Evolutionary conservation across 768 basidiomycete genomes (phyloP).

Genomic region (Imleria badia): DNA sequence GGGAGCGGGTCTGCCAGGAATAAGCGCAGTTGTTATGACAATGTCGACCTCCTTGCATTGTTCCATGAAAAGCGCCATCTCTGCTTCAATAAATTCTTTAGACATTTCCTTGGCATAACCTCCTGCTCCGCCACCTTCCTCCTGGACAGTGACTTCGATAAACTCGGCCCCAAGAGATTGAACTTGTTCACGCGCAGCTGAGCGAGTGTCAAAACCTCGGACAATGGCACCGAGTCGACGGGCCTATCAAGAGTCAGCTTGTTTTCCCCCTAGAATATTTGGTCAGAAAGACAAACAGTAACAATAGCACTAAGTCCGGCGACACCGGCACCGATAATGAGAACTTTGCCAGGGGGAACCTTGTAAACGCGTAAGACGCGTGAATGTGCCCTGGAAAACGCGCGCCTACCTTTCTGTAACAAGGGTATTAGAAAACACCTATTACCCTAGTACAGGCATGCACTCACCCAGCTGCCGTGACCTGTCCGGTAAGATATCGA

Average conservation of each 20-base stretch:
- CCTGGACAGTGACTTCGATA: constrained; percentile 75
- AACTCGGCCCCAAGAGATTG: constrained; percentile 90
- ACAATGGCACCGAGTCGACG: constrained; percentile 85
- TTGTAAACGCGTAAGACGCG: constrained; percentile 33
- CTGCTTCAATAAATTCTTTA: constrained; percentile 84
- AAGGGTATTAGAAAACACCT: constrained; percentile 4
- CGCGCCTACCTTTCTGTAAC: constrained; percentile 41
- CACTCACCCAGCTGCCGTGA: constrained; percentile 84
- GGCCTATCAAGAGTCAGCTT: constrained; percentile 45
- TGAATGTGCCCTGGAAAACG: neutral
- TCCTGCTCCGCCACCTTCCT: constrained; percentile 79
- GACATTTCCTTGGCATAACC: constrained; percentile 92
- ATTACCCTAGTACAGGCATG: constrained; percentile 1
- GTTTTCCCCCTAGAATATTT: neutral
- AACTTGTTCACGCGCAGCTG: constrained; percentile 85
- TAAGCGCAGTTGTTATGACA: constrained; percentile 82
- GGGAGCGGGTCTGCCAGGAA: constrained; percentile 85
- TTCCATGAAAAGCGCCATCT: constrained; percentile 85
- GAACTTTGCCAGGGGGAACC: constrained; percentile 85
- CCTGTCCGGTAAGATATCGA: constrained; percentile 86
- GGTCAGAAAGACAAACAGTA: constrained; percentile 49
- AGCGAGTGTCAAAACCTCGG: constrained; percentile 83
- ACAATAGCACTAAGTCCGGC: constrained; percentile 87
- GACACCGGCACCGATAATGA: constrained; percentile 87
- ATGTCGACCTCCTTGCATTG: constrained; percentile 91